These are phyloP conservation scores for Plasmodium berghei DNA, from an alignment of 169 alveolate species.

Conservation along the genomic window DNA sequence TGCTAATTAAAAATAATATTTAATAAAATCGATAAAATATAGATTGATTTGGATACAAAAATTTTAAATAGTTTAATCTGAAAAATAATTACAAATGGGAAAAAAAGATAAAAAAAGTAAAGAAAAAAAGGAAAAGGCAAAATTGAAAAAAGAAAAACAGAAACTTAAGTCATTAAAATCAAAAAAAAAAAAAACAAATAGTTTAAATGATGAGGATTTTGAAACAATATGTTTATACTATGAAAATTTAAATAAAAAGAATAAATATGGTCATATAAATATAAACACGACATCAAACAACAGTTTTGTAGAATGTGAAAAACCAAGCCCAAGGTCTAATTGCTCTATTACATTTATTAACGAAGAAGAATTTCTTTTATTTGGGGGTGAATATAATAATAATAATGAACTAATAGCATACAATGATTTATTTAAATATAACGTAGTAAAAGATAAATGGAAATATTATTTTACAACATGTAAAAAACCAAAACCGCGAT, in stretches of 20 bases:
- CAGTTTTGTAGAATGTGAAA: conserved; percentile 74
- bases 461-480: conserved; percentile 79
- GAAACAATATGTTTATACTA: conserved; percentile 72
- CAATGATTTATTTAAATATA: conserved; percentile 89
- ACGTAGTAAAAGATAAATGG: conserved; percentile 90
- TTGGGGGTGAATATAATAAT: conserved; percentile 93
- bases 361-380: conserved; percentile 85
- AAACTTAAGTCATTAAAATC: conserved; percentile 69
- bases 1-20: too few relatives aligned
- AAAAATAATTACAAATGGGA: conserved; percentile 21
- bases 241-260: conserved; percentile 70
- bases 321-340: conserved; percentile 86
- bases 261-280: conserved; percentile 66
- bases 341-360: conserved; percentile 82
- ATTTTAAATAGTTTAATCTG: too few relatives aligned
- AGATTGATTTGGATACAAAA: too few relatives aligned
- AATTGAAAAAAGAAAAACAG: conserved; percentile 69
- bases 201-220: conserved; percentile 72
- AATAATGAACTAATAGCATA: conserved; percentile 87
- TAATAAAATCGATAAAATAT: too few relatives aligned
- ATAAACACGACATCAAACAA: conserved; percentile 58
- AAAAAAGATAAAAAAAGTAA: conserved; percentile 70
- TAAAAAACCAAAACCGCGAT: conserved; percentile 90
- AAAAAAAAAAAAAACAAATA: conserved; percentile 57
- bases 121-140: conserved; percentile 64